Evolutionary conservation across 1,284 basidiomycete species (phyloP), one percentile per base, ranked within the genome.

Genomic region (Trichosporon asahii): DNA sequence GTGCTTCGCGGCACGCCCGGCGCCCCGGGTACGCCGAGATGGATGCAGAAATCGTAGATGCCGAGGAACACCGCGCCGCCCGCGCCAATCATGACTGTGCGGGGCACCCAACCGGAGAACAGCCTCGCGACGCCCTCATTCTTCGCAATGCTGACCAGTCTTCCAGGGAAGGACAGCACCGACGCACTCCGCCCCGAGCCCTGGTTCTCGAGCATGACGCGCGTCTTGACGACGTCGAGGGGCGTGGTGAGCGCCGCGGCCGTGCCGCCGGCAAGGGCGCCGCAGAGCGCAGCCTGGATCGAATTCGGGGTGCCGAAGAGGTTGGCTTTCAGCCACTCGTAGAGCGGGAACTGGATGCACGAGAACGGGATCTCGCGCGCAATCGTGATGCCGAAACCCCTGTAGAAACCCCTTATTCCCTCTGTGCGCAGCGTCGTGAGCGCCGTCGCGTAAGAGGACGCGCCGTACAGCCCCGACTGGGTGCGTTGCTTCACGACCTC

Each of bases 11-110:
- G 57, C 57, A 61, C 57, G 6, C 57, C 57, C 3, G 57, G 57
- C 0, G 57, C 57, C 7, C 57, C 57, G 8, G 57, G 35, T 18
- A 61, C 57, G 14, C 76, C 76, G 64, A 80, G 77, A 68, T 79
- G 79, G 63, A 79, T 73, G 14, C 74, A 75, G 66, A 81, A 76
- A 72, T 98, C 95, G 78, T 97, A 98, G 63, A 93, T 90, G 37
- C 96, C 95, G 5, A 98, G 86, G 84, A 99, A 99, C 0, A 99
- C 94, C 0, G 95, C 95, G 2, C 97, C 97, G 5, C 97, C 97
- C 1, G 94, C 89, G 1, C 94, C 94, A 78, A 99, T 98, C 91
- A 95, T 98, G 67, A 97, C 83, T 49, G 94, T 97, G 75, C 97
- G 88, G 21, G 96, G 97, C 9, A 96, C 88, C 61, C 93, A 89